These are phyloP conservation scores for Cyberlindnera veronae DNA, from an alignment of 805 yeast species.

Conservation along the genomic window DNA sequence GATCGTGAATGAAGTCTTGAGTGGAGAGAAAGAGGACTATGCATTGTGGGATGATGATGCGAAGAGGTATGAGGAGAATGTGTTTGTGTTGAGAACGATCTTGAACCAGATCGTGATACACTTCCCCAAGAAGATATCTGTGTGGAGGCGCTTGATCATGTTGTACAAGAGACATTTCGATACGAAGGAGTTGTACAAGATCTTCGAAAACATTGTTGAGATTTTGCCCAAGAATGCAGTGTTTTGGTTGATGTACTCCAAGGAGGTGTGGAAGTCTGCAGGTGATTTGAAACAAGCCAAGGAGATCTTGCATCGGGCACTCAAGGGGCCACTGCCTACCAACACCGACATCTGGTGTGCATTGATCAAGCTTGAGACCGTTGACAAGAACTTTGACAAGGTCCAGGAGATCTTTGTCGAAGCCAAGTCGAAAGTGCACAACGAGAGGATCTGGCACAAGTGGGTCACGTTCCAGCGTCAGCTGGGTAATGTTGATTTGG, in stretches of 20 bases:
- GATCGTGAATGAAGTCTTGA: constrained; percentile 43
- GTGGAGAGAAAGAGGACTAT: constrained; percentile 29
- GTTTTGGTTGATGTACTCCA: constrained; percentile 67
- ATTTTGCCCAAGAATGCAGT: constrained; percentile 46
- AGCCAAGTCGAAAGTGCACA: constrained; percentile 35
- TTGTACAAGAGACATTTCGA: constrained; percentile 32
- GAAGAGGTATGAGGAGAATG: constrained; percentile 19
- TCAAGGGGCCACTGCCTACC: constrained; percentile 36
- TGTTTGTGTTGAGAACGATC: constrained; percentile 36
- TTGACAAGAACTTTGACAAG: constrained; percentile 32
- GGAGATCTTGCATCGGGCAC: constrained; percentile 46
- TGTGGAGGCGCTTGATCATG: constrained; percentile 48
- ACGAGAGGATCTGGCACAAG: constrained; percentile 59
- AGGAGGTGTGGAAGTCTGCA: constrained; percentile 53
- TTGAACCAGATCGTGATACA: constrained; percentile 43
- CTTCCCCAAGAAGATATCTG: constrained; percentile 41
- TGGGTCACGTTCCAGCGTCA: constrained; percentile 50
- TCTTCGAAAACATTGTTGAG: constrained; percentile 51
- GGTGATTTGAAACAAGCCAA: constrained; percentile 52
- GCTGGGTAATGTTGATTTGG: constrained; percentile 31
- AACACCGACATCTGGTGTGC: constrained; percentile 67
- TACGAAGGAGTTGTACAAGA: constrained; percentile 34
- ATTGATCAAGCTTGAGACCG: constrained; percentile 59
- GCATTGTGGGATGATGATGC: constrained; percentile 25
- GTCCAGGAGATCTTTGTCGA: constrained; percentile 37